phyloP scores from a whole-genome alignment of 768 basidiomycete species.

The Leucocoprinus sp. region DNA sequence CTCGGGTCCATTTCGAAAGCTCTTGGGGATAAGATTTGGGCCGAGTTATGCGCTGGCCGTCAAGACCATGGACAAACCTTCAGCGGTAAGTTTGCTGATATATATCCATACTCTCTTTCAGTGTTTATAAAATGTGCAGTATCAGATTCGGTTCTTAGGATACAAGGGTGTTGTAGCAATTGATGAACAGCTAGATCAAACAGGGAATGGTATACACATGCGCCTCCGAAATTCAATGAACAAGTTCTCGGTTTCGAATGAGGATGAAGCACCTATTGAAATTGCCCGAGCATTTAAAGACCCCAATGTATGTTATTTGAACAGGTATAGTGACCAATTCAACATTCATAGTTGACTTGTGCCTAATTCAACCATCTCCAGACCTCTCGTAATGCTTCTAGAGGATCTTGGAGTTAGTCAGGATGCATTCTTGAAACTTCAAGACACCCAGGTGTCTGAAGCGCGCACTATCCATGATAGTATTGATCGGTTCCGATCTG shows the following conservation, averaged over 20 bases:
- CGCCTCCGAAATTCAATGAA: slow-evolving; percentile 65
- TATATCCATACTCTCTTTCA: neutral
- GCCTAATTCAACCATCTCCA: slow-evolving; percentile 19
- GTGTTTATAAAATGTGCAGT: slow-evolving; percentile 26
- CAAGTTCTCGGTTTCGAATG: slow-evolving; percentile 55
- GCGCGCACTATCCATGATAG: slow-evolving; percentile 56
- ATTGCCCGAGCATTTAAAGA: slow-evolving; percentile 57
- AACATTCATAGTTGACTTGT: slow-evolving; percentile 7
- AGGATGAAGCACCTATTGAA: slow-evolving; percentile 53
- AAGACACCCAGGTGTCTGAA: slow-evolving; percentile 46
- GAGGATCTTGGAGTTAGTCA: slow-evolving; percentile 64
- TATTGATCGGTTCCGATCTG: slow-evolving; percentile 33
- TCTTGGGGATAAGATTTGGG: slow-evolving; percentile 55
- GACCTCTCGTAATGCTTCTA: slow-evolving; percentile 68
- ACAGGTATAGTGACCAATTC: slow-evolving; percentile 38
- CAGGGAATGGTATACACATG: slow-evolving; percentile 50
- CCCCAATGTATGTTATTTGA: slow-evolving; percentile 61
- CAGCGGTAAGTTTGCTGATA: slow-evolving; percentile 42
- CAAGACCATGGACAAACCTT: slow-evolving; percentile 35
- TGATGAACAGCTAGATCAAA: slow-evolving; percentile 43
- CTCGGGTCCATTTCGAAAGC: slow-evolving; percentile 67
- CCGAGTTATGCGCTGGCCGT: slow-evolving; percentile 37
- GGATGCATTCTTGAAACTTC: slow-evolving; percentile 53
- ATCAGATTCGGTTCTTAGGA: slow-evolving; percentile 77
- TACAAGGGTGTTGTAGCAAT: slow-evolving; percentile 77